phyloP scores from a whole-genome alignment of 306 rosid species.

The Lagenaria siceraria region DNA sequence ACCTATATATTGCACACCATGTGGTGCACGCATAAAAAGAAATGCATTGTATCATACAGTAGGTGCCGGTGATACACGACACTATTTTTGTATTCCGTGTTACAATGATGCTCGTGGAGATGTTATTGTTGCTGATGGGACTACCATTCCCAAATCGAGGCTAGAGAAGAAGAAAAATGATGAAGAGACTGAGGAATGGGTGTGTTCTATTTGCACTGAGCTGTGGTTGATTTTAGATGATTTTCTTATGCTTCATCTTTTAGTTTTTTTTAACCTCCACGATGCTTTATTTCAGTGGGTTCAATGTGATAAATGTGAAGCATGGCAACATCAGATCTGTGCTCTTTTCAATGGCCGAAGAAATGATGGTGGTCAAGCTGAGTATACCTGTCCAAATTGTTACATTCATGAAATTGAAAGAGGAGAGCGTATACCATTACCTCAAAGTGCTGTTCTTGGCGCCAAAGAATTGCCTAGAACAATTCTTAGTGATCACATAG shows the following conservation, averaged over 20 bases:
- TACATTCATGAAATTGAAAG: constrained; percentile 73
- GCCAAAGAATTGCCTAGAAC: constrained; percentile 95
- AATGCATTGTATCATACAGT: constrained; percentile 84
- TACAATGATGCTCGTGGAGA: constrained; percentile 90
- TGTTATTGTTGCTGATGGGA: constrained; percentile 70
- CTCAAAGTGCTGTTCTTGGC: constrained; percentile 95
- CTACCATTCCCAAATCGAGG: constrained; percentile 62
- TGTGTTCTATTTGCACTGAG: constrained; percentile 16
- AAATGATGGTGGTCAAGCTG: constrained; percentile 96
- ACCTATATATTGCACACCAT: constrained; percentile 84
- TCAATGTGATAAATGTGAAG: constrained; percentile 99
- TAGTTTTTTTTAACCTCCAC: background rate
- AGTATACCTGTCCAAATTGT: constrained; percentile 95
- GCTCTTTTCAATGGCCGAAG: constrained; percentile 92
- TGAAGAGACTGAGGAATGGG: constrained; percentile 98
- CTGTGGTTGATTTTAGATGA: background rate
- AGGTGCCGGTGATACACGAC: constrained; percentile 90
- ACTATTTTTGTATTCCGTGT: constrained; percentile 91
- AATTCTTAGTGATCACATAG: constrained; percentile 81
- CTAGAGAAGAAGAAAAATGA: constrained; percentile 93
- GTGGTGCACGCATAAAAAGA: constrained; percentile 86
- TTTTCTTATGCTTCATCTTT: constrained; percentile 21
- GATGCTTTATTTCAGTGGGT: constrained; percentile 64
- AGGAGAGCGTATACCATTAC: constrained; percentile 94
- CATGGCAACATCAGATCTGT: constrained; percentile 99